These are phyloP conservation scores for Filobasidium floriforme DNA, from an alignment of 768 basidiomycete species.

Conservation along the genomic window DNA sequence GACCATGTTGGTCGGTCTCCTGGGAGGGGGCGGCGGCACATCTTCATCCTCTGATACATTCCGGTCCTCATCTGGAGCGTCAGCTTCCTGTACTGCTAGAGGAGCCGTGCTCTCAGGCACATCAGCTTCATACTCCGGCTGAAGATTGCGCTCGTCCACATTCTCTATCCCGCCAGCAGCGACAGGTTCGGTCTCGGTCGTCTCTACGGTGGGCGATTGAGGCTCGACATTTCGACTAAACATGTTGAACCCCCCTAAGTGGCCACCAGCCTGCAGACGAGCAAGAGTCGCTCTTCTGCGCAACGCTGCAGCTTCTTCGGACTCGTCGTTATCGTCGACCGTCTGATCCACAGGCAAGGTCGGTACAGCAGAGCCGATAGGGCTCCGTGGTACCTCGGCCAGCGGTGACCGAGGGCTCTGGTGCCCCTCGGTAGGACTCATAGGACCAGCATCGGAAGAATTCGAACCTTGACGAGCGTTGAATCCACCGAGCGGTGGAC, in stretches of 20 bases:
- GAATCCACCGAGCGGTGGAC: slow-evolving; percentile 47
- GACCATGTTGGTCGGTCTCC: slow-evolving; percentile 21
- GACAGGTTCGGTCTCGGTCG: background rate
- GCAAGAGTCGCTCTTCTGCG: slow-evolving; percentile 56
- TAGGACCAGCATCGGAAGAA: background rate
- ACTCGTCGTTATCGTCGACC: slow-evolving; percentile 30
- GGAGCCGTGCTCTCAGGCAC: slow-evolving; percentile 40
- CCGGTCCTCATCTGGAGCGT: slow-evolving; percentile 59
- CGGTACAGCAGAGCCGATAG: slow-evolving; percentile 5
- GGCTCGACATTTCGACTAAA: slow-evolving; percentile 31
- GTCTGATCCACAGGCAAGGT: slow-evolving; percentile 14
- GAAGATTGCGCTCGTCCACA: slow-evolving; percentile 5
- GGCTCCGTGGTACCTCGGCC: background rate
- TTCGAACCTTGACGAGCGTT: background rate
- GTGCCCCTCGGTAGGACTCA: slow-evolving; percentile 14
- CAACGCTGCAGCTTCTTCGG: slow-evolving; percentile 52
- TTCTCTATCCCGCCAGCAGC: too few relatives aligned
- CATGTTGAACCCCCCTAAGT: slow-evolving; percentile 55
- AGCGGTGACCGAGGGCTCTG: slow-evolving; percentile 12
- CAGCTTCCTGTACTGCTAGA: slow-evolving; percentile 44
- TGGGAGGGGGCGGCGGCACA: slow-evolving; percentile 54
- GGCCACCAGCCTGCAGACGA: slow-evolving; percentile 55
- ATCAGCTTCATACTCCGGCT: background rate
- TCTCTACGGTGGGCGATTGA: background rate
- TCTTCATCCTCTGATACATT: slow-evolving; percentile 46